Conservation (phyloP, 2,329 filamentous ascomycete species). For the Pleoardoris graminearum region DNA sequence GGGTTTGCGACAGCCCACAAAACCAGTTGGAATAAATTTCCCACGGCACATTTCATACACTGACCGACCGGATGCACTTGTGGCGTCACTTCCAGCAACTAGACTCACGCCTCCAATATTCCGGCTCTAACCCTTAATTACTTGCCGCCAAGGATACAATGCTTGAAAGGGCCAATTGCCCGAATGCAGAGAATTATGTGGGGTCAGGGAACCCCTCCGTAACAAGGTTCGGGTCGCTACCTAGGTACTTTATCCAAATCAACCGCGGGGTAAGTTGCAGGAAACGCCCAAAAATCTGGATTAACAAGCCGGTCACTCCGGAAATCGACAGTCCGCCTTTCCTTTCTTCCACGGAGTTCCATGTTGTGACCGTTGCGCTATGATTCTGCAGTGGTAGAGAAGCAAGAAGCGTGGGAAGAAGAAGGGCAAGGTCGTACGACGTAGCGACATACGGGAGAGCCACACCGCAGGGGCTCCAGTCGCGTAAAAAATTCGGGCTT, state of each 20-base stretch:
- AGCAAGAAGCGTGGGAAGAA: not conserved
- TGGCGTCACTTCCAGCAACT: not conserved
- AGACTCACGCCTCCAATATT: conserved; percentile 12
- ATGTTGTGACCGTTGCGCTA: too few relatives aligned
- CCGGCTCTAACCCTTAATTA: conserved; percentile 7
- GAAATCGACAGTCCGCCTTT: not conserved
- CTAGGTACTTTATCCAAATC: conserved; percentile 39
- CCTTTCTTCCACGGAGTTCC: not conserved
- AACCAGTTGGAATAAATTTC: not conserved
- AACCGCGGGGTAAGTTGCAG: conserved; percentile 30
- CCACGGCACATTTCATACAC: not conserved
- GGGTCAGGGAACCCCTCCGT: conserved; percentile 1
- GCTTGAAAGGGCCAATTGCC: not conserved
- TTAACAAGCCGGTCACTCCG: conserved; percentile 4
- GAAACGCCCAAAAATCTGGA: not conserved
- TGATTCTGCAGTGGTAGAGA: not conserved
- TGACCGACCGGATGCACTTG: not conserved
- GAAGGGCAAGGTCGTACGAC: not conserved
- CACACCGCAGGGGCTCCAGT: too few relatives aligned
- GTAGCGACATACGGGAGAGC: too few relatives aligned
- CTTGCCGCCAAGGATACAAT: not conserved
- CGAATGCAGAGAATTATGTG: conserved; percentile 9
- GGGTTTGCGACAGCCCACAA: not conserved
- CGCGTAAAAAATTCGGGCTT: not conserved
- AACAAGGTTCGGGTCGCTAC: conserved; percentile 1